Evolutionary conservation across 2,329 filamentous ascomycete genomes (phyloP), one percentile per base, ranked within the genome.

Genomic region (Hymenoscyphus fraxineus): DNA sequence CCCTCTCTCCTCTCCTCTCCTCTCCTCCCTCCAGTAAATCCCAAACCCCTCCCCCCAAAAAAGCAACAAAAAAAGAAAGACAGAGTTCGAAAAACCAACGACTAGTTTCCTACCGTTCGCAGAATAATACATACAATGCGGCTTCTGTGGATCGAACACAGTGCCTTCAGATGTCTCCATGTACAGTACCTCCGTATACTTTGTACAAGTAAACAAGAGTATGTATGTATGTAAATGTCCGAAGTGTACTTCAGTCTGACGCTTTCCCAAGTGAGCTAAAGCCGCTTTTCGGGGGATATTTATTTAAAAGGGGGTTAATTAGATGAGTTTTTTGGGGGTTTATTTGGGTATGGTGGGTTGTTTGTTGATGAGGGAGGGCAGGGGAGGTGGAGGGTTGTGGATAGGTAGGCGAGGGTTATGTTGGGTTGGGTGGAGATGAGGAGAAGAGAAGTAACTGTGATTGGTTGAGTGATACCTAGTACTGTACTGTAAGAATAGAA

Each of bases 121-220:
- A 61, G 59, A 61, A 39, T 12, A 27, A 27, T 3, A 3, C 27
- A 27, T 3, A 3, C 27, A 27, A 27, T 61, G 59, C 59, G 59
- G 59, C 59, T 61, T 61, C 59, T 61, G 59, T 61, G 59, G 59
- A 56, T 61, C 44, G 44, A 61, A 61, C 59, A 61, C 59, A 61
- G 59, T 61, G 59, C 59, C 59, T 61, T 22, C 59, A 61, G 59
- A 61, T 61, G 31, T 31, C 51, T 27, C 27, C 27, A 27, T 27
- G 27, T n/a, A n/a, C n/a, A n/a, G n/a, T n/a, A n/a, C n/a, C n/a
- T n/a, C n/a, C n/a, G n/a, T 27, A 27, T 27, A 27, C 27, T 27
- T 3, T 27, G 27, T 27, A 27, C 27, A 27, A 27, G 27, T 27
- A 27, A 58, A 58, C n/a, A 31, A 38, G 31, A 58, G 41, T 40